Base-by-base conservation (phyloP, 169 alveolate genomes). In the Babesia divergens region DNA sequence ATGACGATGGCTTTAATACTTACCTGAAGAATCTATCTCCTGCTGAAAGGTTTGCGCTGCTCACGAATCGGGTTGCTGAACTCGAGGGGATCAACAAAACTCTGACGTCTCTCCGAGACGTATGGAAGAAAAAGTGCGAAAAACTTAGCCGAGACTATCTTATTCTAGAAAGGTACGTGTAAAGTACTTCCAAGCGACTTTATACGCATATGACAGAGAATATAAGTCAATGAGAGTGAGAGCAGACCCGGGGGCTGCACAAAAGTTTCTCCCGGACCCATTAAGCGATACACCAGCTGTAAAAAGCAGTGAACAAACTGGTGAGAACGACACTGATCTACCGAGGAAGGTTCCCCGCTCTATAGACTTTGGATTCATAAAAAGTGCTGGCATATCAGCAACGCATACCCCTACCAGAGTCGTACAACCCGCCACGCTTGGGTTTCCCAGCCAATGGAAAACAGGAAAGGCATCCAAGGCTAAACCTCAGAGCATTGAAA, bases 121-220 rank as follows among this genome's bases (percentile, higher is more conserved):
- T 24, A 28, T 50, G 81, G 79, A 68, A 72, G 34, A 56, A 9
- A 29, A 71, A 70, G 46, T 54, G 80, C 26, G 79, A 80, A 4
- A 29, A 59, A 43, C 22, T 70, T 7, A 64, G 52, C 29, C 28
- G 60, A 2, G 47, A 38, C 0, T 80, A 69, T 28, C 18, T 56
- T 16, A 50, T 28, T 24, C 62, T 70, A 6, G 54, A 64, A 20
- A 68, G 79, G 86, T 77, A 77, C 7, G 18, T n/a, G 5, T 5
- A 2, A 26, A 11, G 22, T 20, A 26, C 2, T 37, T 13, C 9
- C 13, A 26, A 29, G 31, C 18, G 11, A 20, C 28, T 38, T 47
- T 6, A 8, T 13, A 31, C 44, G 6, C 1, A 35, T 46, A 26
- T 18, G 16, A 2, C 56, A 77, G 84, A 60, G 84, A 72, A 38